These are phyloP conservation scores for Phytophthora cactorum DNA, from an alignment of 352 stramenopile genomes.

Conservation along the genomic window DNA sequence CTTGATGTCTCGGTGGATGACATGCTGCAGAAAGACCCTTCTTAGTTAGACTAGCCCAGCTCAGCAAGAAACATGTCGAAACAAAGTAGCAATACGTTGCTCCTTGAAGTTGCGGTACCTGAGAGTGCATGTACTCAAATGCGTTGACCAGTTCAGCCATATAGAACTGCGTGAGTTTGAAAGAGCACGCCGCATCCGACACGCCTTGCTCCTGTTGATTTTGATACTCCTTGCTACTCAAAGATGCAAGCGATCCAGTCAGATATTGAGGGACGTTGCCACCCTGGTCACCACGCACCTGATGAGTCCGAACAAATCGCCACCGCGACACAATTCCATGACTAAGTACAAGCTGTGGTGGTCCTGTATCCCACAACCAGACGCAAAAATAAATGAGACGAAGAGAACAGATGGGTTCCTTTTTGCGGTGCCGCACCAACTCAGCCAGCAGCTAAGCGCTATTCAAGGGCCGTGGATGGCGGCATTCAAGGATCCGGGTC, in stretches of 20 bases:
- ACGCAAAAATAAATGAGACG: constrained; percentile 28
- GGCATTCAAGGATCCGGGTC: constrained; percentile 1
- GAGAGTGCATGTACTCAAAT: constrained; percentile 95
- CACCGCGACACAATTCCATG: constrained; percentile 86
- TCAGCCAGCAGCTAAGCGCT: constrained; percentile 12
- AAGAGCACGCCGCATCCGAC: constrained; percentile 64
- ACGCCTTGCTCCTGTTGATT: constrained; percentile 66
- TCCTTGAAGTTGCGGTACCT: constrained; percentile 44
- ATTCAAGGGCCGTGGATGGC: neutral
- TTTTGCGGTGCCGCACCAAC: constrained; percentile 13
- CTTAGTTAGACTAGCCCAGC: constrained; percentile 3
- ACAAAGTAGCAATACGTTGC: neutral
- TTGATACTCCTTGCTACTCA: constrained; percentile 49
- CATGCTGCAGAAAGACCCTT: constrained; percentile 56
- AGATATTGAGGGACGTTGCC: neutral
- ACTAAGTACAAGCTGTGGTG: constrained; percentile 89
- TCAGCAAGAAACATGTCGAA: neutral
- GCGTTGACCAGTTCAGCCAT: constrained; percentile 93
- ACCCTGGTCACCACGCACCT: constrained; percentile 38
- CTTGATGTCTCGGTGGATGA: constrained; percentile 98
- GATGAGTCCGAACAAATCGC: constrained; percentile 84
- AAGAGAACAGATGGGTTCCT: constrained; percentile 26
- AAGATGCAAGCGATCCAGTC: constrained; percentile 17
- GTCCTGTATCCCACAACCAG: constrained; percentile 56
- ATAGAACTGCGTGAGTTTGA: constrained; percentile 91